A percentile compares a stretch with the other conserved stretches of the same genome.
phyloP scores from a whole-genome alignment of 176 grass and related monocot genomes.

The Thinopyrum elongatum region DNA sequence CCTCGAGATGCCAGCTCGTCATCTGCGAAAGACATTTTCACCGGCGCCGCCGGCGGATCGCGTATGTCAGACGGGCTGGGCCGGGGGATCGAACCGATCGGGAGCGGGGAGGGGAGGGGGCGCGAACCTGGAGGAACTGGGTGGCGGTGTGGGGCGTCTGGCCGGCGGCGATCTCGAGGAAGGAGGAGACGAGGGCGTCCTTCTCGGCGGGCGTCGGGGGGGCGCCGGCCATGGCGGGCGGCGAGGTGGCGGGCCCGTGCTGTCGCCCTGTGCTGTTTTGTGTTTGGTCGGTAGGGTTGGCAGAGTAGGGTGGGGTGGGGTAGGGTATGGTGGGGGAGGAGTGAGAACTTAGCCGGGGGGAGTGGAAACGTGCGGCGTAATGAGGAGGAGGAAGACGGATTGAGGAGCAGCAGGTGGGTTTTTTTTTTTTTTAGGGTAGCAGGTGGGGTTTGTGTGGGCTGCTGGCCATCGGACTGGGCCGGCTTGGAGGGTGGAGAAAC shows the following conservation, averaged over 20 bases:
- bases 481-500: too few relatives aligned
- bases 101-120: not conserved
- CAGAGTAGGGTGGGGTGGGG: not conserved
- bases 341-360: not conserved
- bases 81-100: not conserved
- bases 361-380: slow-evolving; percentile 30
- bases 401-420: too few relatives aligned
- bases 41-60: not conserved
- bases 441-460: too few relatives aligned
- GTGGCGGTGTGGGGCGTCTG: slow-evolving; percentile 65
- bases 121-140: slow-evolving; percentile 73
- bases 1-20: slow-evolving; percentile 84
- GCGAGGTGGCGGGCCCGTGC: slow-evolving; percentile 1
- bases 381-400: slow-evolving; percentile 16
- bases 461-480: too few relatives aligned
- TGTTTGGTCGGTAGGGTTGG: slow-evolving; percentile 33
- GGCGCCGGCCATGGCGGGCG: slow-evolving; percentile 42
- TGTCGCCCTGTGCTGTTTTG: not conserved
- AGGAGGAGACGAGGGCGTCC: slow-evolving; percentile 67
- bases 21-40: slow-evolving; percentile 42
- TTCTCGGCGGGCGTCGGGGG: slow-evolving; percentile 39
- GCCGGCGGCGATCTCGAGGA: slow-evolving; percentile 93
- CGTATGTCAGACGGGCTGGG: not conserved
- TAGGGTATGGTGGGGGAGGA: slow-evolving; percentile 1
- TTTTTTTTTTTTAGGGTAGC: too few relatives aligned